Base-by-base conservation (phyloP, 768 basidiomycete genomes). In the Rhizopogon sp. region DNA sequence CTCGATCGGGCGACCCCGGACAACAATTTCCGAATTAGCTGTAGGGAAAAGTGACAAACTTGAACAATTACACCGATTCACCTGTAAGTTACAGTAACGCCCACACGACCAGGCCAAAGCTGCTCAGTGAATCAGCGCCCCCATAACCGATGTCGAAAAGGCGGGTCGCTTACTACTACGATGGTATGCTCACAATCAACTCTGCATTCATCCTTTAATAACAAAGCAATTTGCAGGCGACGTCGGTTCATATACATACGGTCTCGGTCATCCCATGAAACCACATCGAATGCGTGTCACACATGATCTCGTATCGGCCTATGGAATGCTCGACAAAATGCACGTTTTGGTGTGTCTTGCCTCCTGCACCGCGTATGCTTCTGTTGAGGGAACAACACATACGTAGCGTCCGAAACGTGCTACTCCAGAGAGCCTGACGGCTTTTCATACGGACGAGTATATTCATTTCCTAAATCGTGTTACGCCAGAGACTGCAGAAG, bases 361-460 rank as follows among this genome's bases (percentile, higher is more conserved):
- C 22, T 43, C 10, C 39, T 42, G 3, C 25, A 2, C 43, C 8
- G 9, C 29, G 3, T 29, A 20, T 39, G 11, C 11, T 40, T 39
- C 6, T 39, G 17, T 37, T 22, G 39, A 51, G 3, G 13, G n/a
- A 14, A 17, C 14, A 35, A 5, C 37, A 41, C 49, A 35, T 44
- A 8, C 56, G 8, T 63, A 91, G 89, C 79, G 77, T 64, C 85
- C 93, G 5, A 79, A 76, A 60, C 78, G 90, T 17, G 85, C 90
- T 4, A 78, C 82, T 0, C 81, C 87, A 13, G 79, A 85, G 63
- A 79, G 82, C 22, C 89, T 99, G 89, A 88, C 90, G n/a, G 74
- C 86, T 10, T 99, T 98, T 71, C 97, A 99, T 70, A 93, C 96
- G 20, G 97, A 99, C 74, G 97, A 99, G 79, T 99, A 97, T 71